A percentile compares a stretch with the other conserved stretches of the same genome.
These are phyloP conservation scores for Neurospora crassa DNA, from an alignment of 2,329 filamentous ascomycete species.

Conservation along the genomic window DNA sequence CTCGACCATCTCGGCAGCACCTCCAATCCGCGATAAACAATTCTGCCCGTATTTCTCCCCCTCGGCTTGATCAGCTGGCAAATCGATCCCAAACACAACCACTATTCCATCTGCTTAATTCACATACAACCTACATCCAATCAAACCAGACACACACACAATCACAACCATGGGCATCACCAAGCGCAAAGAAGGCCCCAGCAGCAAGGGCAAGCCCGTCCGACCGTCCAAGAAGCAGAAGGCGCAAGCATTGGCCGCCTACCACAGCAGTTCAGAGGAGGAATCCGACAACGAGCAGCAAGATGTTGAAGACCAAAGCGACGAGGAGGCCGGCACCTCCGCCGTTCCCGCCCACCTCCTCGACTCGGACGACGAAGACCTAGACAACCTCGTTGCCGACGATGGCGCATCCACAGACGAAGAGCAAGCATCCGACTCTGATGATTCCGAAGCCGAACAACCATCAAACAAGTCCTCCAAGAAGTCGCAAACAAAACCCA, in stretches of 20 bases:
- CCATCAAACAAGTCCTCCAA: conserved; percentile 23
- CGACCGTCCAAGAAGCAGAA: conserved; percentile 42
- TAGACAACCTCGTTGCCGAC: conserved; percentile 43
- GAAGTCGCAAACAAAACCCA: conserved; percentile 10
- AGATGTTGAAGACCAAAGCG: conserved; percentile 7
- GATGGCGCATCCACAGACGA: conserved; percentile 30
- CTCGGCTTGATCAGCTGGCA: background rate
- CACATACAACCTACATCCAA: background rate
- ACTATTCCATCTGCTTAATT: background rate
- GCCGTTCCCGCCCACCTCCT: conserved; percentile 37
- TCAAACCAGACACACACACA: conserved; percentile 9
- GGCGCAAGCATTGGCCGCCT: conserved; percentile 37
- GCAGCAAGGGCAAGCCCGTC: conserved; percentile 22
- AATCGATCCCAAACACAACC: conserved; percentile 1
- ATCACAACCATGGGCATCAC: conserved; percentile 23
- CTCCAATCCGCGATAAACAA: background rate
- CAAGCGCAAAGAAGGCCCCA: conserved; percentile 26
- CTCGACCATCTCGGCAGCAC: background rate
- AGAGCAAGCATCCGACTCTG: conserved; percentile 21
- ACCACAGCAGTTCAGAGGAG: conserved; percentile 43
- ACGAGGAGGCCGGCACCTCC: conserved; percentile 32
- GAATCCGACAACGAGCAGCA: conserved; percentile 16
- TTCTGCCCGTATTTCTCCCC: background rate
- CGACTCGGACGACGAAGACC: conserved; percentile 47
- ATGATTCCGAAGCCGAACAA: conserved; percentile 21